These are phyloP conservation scores for Grosmannia huntii DNA, from an alignment of 2,329 filamentous ascomycete species.

Conservation along the genomic window DNA sequence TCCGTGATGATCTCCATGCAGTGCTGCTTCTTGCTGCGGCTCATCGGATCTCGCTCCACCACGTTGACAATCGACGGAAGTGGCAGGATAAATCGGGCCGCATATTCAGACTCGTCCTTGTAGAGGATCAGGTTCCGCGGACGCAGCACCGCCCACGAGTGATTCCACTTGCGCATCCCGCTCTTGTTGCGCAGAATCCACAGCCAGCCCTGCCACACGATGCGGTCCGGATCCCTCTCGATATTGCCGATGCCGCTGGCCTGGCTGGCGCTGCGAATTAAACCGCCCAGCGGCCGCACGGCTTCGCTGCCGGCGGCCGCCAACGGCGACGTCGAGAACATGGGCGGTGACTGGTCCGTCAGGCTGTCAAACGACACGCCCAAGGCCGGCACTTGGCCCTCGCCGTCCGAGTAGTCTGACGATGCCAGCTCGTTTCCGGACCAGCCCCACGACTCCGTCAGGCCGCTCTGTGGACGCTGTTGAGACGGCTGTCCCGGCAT, in stretches of 20 bases:
- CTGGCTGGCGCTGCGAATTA: constrained; percentile 42
- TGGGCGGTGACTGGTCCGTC: constrained; percentile 24
- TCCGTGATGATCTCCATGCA: constrained; percentile 92
- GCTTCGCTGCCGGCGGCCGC: background rate
- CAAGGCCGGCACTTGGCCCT: constrained; percentile 29
- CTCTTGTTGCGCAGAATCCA: constrained; percentile 71
- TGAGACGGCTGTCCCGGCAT: constrained; percentile 43
- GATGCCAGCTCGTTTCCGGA: constrained; percentile 59
- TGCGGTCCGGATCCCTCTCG: constrained; percentile 59
- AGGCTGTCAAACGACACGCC: constrained; percentile 41
- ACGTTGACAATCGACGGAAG: constrained; percentile 73
- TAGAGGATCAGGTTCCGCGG: constrained; percentile 78
- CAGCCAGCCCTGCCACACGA: constrained; percentile 90
- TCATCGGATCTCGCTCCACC: constrained; percentile 82
- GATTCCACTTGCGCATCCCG: constrained; percentile 86
- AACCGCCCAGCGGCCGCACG: background rate
- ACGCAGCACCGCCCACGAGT: constrained; percentile 82
- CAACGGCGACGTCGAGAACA: background rate
- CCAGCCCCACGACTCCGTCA: constrained; percentile 45
- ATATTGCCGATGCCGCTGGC: constrained; percentile 41
- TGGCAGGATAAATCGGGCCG: constrained; percentile 68
- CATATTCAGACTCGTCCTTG: constrained; percentile 86
- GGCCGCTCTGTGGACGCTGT: constrained; percentile 17
- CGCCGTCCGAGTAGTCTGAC: constrained; percentile 74
- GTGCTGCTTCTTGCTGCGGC: constrained; percentile 64